Evolutionary conservation across 139 green algal genomes (phyloP).

Genomic region (Zygnema circumcarinatum): DNA sequence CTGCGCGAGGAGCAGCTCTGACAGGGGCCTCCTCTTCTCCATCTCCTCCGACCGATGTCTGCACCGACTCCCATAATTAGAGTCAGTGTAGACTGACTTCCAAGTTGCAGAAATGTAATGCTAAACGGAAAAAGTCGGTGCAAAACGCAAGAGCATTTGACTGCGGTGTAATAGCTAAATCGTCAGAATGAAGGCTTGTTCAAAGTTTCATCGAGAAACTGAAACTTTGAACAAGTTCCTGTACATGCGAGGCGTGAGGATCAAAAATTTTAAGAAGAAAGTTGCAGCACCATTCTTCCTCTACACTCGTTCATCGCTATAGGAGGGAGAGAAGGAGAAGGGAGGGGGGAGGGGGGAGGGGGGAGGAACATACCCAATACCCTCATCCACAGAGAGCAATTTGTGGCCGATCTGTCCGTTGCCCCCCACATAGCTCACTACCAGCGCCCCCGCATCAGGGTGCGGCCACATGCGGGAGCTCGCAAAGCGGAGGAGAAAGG

Average conservation of each 20-base stretch:
- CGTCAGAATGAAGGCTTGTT: no score
- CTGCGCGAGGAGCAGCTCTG: slow-evolving; percentile 3
- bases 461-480: slow-evolving; percentile 22
- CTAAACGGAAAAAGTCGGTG: no score
- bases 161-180: no score
- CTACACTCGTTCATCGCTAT: not conserved
- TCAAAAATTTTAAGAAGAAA: not conserved
- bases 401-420: not conserved
- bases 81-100: not conserved
- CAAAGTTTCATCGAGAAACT: no score
- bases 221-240: no score
- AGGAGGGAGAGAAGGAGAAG: not conserved
- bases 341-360: not conserved
- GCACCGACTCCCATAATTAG: not conserved
- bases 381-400: slow-evolving; percentile 3
- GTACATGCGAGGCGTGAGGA: no score
- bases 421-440: slow-evolving; percentile 4
- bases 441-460: slow-evolving; percentile 35
- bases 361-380: not conserved
- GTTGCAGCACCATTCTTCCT: not conserved
- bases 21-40: not conserved
- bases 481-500: slow-evolving; percentile 8
- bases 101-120: not conserved
- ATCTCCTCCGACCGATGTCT: not conserved
- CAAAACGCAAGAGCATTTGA: no score